Conservation (phyloP, 1,139 yeast species). For the Maudiozyma humilis region DNA sequence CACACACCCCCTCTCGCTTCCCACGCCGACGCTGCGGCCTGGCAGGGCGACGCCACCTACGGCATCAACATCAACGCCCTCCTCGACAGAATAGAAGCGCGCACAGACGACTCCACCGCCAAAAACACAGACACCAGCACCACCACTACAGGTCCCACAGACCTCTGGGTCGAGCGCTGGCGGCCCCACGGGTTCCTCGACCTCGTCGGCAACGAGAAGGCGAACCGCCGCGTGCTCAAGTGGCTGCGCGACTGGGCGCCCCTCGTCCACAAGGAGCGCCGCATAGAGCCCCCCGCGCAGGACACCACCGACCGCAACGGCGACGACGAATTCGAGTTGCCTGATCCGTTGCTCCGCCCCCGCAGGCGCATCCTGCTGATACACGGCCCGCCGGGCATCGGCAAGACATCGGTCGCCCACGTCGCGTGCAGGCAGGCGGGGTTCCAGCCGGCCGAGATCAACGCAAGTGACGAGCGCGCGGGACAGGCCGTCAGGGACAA, state of each 20-base stretch:
- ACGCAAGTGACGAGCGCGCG: slow-evolving; percentile 80
- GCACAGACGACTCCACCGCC: slow-evolving; percentile 1
- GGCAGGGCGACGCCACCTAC: slow-evolving; percentile 29
- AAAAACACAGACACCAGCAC: too few relatives aligned
- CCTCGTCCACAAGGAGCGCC: slow-evolving; percentile 48
- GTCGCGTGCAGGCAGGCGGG: slow-evolving; percentile 77
- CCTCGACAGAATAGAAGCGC: slow-evolving; percentile 28
- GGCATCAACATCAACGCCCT: slow-evolving; percentile 34
- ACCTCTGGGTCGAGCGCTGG: slow-evolving; percentile 75
- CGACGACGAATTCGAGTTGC: slow-evolving; percentile 7
- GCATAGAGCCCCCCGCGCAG: neutral
- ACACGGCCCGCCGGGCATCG: slow-evolving; percentile 94
- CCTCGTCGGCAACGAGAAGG: slow-evolving; percentile 71
- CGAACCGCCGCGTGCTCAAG: slow-evolving; percentile 58
- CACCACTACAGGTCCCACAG: too few relatives aligned
- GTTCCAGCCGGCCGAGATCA: slow-evolving; percentile 71
- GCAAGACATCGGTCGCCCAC: slow-evolving; percentile 87
- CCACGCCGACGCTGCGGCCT: too few relatives aligned
- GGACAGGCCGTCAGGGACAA: slow-evolving; percentile 51
- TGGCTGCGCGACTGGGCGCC: slow-evolving; percentile 83
- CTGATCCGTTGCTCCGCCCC: slow-evolving; percentile 65
- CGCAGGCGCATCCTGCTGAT: slow-evolving; percentile 58
- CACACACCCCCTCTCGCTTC: too few relatives aligned
- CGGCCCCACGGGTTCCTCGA: slow-evolving; percentile 68
- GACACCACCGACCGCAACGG: slow-evolving; percentile 17